Evolutionary conservation across 192 early-diverging fungal species (phyloP).

Genomic region (Coemansia sp.): DNA sequence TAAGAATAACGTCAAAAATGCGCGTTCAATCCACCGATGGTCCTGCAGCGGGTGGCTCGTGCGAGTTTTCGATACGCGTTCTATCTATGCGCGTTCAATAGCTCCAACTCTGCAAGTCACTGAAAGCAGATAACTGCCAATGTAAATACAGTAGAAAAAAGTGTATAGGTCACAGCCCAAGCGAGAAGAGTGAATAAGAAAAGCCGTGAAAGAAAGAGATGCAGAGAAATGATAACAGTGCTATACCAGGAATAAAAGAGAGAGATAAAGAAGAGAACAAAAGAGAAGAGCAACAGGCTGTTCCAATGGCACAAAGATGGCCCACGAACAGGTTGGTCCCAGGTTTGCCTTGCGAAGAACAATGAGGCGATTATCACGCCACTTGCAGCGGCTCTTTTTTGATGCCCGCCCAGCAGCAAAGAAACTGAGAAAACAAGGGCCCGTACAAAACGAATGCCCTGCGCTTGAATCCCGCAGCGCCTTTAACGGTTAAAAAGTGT

Average conservation of each 20-base stretch:
- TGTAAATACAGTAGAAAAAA: too few species aligned
- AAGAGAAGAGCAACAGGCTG: background rate
- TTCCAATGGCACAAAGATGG: background rate
- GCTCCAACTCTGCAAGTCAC: background rate
- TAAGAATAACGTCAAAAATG: background rate
- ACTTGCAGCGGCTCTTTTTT: background rate
- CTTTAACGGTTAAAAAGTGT: too few species aligned
- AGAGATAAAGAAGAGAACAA: background rate
- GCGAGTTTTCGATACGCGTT: background rate
- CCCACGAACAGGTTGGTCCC: background rate
- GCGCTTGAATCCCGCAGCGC: too few species aligned
- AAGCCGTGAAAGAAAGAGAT: background rate
- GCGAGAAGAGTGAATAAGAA: background rate
- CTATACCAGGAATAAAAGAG: background rate
- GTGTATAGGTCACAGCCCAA: background rate
- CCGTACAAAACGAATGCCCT: too few species aligned
- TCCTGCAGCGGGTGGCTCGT: background rate
- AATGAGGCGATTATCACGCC: background rate
- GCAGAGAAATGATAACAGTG: background rate
- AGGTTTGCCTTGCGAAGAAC: background rate
- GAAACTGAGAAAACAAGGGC: too few species aligned
- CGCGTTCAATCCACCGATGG: background rate
- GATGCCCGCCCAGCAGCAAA: background rate
- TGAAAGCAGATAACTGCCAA: too few species aligned
- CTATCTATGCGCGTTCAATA: background rate